phyloP scores from a whole-genome alignment of 208 protist species.

The Vickermania spadyakhi region DNA sequence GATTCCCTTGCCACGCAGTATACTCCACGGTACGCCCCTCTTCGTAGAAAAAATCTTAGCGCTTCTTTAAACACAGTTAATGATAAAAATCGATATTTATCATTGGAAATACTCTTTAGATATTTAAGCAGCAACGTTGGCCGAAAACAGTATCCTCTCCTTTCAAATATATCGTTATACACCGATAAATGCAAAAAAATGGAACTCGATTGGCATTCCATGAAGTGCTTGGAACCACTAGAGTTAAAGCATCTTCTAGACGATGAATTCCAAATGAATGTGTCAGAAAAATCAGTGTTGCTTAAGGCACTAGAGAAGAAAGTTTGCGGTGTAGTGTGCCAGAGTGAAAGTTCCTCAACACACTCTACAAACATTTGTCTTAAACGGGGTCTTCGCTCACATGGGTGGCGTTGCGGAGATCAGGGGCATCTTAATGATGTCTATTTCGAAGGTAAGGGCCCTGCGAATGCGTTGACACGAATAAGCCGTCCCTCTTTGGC shows the following conservation, averaged over 20 bases:
- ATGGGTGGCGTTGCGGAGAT: slow-evolving; percentile 82
- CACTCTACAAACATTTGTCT: slow-evolving; percentile 75
- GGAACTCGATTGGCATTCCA: slow-evolving; percentile 83
- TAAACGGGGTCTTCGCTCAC: slow-evolving; percentile 35
- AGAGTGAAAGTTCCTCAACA: slow-evolving; percentile 17
- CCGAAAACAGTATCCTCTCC: slow-evolving; percentile 81
- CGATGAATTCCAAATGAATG: slow-evolving; percentile 30
- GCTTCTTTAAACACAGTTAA: slow-evolving; percentile 52
- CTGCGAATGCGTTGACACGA: slow-evolving; percentile 50
- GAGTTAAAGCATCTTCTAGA: slow-evolving; percentile 53
- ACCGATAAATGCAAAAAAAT: slow-evolving; percentile 39
- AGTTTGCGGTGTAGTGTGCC: slow-evolving; percentile 79
- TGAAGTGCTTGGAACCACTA: slow-evolving; percentile 52
- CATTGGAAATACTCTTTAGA: slow-evolving; percentile 58
- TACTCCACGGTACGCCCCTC: slow-evolving; percentile 44
- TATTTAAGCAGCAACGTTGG: slow-evolving; percentile 71
- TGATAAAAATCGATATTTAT: slow-evolving; percentile 75
- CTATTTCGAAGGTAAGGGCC: slow-evolving; percentile 84
- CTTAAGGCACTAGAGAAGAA: slow-evolving; percentile 52
- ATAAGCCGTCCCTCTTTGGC: no score
- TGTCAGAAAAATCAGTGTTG: slow-evolving; percentile 47
- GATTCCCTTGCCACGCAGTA: slow-evolving; percentile 21
- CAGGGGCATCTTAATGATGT: slow-evolving; percentile 79
- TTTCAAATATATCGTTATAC: slow-evolving; percentile 29
- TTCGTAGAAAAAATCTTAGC: slow-evolving; percentile 56